Evolutionary conservation across 2,329 filamentous ascomycete species (phyloP).

Genomic region (Parafenestella ontariensis): DNA sequence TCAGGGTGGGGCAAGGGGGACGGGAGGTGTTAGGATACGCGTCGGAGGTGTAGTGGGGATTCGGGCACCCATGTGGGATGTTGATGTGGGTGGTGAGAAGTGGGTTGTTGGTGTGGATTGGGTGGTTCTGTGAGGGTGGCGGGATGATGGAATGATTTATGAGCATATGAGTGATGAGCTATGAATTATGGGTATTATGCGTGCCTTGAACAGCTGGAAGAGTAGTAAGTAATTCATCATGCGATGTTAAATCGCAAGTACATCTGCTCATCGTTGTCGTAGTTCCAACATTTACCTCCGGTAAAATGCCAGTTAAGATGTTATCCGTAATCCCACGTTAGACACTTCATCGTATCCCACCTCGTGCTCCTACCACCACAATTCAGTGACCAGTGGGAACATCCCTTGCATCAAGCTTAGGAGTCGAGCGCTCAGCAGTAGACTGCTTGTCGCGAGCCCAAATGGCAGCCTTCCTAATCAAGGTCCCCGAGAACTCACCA

Average conservation of each 20-base stretch:
- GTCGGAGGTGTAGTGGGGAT: constrained; percentile 44
- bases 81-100: constrained; percentile 41
- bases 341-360: background rate
- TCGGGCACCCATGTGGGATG: constrained; percentile 51
- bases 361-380: too few relatives aligned
- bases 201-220: background rate
- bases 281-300: background rate
- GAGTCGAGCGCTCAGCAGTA: too few relatives aligned
- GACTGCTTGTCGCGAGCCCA: too few relatives aligned
- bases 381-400: too few relatives aligned
- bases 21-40: constrained; percentile 27
- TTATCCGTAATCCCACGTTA: too few relatives aligned
- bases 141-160: constrained; percentile 4
- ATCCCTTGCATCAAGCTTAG: background rate
- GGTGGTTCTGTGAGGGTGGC: constrained; percentile 31
- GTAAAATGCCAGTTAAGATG: too few relatives aligned
- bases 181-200: constrained; percentile 1
- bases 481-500: too few relatives aligned
- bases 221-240: too few relatives aligned
- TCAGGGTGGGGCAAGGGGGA: constrained; percentile 27
- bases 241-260: background rate
- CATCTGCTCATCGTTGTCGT: background rate
- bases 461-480: too few relatives aligned
- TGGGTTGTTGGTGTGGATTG: constrained; percentile 55
- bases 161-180: constrained; percentile 16